A percentile compares a stretch with the other conserved stretches of the same genome.
Evolutionary conservation across 306 rosid genomes (phyloP).

Genomic region (Acacia confusa): DNA sequence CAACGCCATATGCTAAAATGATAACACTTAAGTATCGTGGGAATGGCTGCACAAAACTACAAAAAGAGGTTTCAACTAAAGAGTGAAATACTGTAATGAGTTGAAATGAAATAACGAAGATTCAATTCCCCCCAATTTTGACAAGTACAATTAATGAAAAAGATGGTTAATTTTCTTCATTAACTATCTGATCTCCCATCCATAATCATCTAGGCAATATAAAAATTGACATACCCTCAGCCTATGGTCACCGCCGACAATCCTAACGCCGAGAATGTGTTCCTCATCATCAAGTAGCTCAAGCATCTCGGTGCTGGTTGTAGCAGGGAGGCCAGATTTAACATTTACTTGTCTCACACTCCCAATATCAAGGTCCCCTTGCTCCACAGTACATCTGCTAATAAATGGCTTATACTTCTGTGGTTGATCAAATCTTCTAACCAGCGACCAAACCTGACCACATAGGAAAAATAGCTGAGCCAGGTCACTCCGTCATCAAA

Average conservation of each 20-base stretch:
- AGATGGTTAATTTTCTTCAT: background rate
- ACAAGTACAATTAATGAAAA: background rate
- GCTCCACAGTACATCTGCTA: slow-evolving; percentile 50
- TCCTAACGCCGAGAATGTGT: slow-evolving; percentile 58
- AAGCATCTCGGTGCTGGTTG: slow-evolving; percentile 66
- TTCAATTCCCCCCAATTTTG: background rate
- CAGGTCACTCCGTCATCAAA: background rate
- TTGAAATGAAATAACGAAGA: background rate
- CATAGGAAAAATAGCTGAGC: background rate
- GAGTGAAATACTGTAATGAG: background rate
- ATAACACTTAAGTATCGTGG: background rate
- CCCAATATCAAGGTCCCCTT: slow-evolving; percentile 59
- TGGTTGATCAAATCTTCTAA: slow-evolving; percentile 69
- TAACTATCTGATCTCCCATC: background rate
- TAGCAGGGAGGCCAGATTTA: slow-evolving; percentile 75
- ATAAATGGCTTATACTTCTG: slow-evolving; percentile 70
- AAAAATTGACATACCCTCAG: slow-evolving; percentile 46
- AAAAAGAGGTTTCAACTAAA: background rate
- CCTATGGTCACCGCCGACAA: slow-evolving; percentile 71
- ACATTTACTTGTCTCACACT: slow-evolving; percentile 70
- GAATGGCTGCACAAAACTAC: background rate
- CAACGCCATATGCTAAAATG: background rate
- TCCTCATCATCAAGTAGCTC: slow-evolving; percentile 63
- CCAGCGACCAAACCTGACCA: slow-evolving; percentile 77
- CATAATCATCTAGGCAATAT: background rate